Evolutionary conservation across 2,329 filamentous ascomycete genomes (phyloP).

Genomic region (Aotearoamyces nothofagi): DNA sequence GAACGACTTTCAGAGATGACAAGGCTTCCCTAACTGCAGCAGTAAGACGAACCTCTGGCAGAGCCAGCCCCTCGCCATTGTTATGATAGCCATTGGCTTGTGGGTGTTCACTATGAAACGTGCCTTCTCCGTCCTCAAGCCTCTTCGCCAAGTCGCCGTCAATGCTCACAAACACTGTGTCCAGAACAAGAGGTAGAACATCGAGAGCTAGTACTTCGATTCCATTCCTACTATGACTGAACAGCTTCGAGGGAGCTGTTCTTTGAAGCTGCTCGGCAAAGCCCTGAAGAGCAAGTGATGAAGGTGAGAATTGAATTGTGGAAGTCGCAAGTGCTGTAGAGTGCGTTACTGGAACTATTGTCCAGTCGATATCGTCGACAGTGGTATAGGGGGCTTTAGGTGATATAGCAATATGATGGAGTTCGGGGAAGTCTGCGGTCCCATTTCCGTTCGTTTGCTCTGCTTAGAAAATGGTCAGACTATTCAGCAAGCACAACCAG

Average conservation of each 20-base stretch:
- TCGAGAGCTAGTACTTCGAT: conserved; percentile 78
- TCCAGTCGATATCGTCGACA: conserved; percentile 58
- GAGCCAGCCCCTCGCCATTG: conserved; percentile 8
- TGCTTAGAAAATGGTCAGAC: too few relatives aligned
- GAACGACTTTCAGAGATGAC: conserved; percentile 58
- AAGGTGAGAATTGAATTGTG: conserved; percentile 65
- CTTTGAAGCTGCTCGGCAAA: conserved; percentile 62
- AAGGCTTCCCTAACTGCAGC: conserved; percentile 61
- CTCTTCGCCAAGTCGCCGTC: conserved; percentile 68
- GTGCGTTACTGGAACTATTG: conserved; percentile 59
- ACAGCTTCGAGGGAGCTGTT: conserved; percentile 60
- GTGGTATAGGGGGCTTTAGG: conserved; percentile 50
- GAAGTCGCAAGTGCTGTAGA: conserved; percentile 54
- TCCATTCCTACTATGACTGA: conserved; percentile 55
- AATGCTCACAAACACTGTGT: conserved; percentile 75
- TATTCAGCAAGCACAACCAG: too few relatives aligned
- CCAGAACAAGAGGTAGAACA: conserved; percentile 63
- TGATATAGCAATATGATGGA: conserved; percentile 55
- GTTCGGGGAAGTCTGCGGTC: conserved; percentile 20
- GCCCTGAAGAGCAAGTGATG: conserved; percentile 58
- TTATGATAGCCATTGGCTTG: conserved; percentile 23
- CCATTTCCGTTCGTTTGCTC: conserved; percentile 11
- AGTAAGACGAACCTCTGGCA: conserved; percentile 41
- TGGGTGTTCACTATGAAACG: conserved; percentile 56
- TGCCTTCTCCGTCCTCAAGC: conserved; percentile 69